Conservation (phyloP, 495 filamentous ascomycete genomes). For the Tuber brumale region DNA sequence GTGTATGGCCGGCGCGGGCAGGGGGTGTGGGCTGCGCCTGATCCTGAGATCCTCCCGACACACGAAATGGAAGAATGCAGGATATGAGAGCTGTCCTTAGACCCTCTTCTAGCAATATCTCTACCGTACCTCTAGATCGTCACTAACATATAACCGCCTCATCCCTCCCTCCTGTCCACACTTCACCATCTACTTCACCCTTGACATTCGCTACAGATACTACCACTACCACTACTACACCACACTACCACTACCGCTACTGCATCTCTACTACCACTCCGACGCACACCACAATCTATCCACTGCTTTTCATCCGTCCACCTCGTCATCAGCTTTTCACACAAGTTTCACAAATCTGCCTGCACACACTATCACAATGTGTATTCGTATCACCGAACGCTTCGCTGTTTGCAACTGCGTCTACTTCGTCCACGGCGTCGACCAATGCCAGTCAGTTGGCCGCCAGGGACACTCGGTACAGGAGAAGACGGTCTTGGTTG, state of each 20-base stretch:
- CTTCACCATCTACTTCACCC: slow-evolving; percentile 11
- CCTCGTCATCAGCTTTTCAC: background rate
- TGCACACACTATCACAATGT: slow-evolving; percentile 52
- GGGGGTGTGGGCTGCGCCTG: slow-evolving; percentile 23
- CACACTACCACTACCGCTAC: background rate
- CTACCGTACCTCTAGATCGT: slow-evolving; percentile 14
- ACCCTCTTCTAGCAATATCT: slow-evolving; percentile 24
- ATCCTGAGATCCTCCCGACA: slow-evolving; percentile 18
- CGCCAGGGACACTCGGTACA: slow-evolving; percentile 63
- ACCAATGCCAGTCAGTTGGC: slow-evolving; percentile 66
- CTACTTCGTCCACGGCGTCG: slow-evolving; percentile 75
- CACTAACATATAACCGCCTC: slow-evolving; percentile 34
- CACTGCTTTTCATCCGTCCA: background rate
- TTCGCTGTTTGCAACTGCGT: slow-evolving; percentile 78
- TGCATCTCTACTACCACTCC: background rate
- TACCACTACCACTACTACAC: background rate
- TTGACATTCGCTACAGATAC: slow-evolving; percentile 5
- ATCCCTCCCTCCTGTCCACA: slow-evolving; percentile 16
- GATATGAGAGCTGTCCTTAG: slow-evolving; percentile 35
- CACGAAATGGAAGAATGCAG: slow-evolving; percentile 22
- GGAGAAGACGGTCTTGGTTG: slow-evolving; percentile 71
- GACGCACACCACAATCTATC: background rate
- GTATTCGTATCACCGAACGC: slow-evolving; percentile 67
- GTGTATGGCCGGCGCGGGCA: slow-evolving; percentile 13
- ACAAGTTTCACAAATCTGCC: background rate